Base-by-base conservation (phyloP, 2,329 filamentous ascomycete species). In the Seiridium unicorne region DNA sequence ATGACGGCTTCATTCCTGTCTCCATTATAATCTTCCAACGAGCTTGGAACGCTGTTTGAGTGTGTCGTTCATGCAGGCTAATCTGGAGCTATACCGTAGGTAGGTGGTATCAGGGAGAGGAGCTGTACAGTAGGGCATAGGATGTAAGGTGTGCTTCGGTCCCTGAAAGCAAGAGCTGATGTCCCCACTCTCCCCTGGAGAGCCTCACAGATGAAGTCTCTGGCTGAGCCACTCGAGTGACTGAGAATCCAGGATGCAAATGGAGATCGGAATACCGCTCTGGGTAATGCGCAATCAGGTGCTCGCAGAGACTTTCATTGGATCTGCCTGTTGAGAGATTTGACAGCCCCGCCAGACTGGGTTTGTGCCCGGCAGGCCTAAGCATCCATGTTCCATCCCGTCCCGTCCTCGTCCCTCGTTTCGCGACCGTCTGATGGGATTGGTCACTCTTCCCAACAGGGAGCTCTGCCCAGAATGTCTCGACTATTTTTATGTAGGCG, bases 281-380 rank as follows among this genome's bases (percentile, higher is more conserved):
- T 55, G 51, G 51, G 51, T 35, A 55, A 55, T 44, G 35, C 51
- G 51, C 18, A 11, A 26, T 36, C 18, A 32, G 18, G 47, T 26
- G 32, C n/a, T 51, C 9, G 35, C 7, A 36, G 13, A 35, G 18
- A 35, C 36, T 42, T 26, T 9, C 26, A 26, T 11, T 55, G 34
- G 49, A 55, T 44, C 40, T 55, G 51, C n/a, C 26, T 55, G 42
- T 31, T 26, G 18, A 8, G 51, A 55, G 51, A 55, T 55, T 55
- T 55, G 51, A 55, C 51, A 55, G 40, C 26, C 51, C 51, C 51
- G 51, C 51, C 18, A 31, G 36, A 31, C 51, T 44, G 40, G 51
- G 51, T 31, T 48, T n/a, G 40, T 32, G 36, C 36, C 38, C 26
- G 36, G 36, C 36, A 38, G 10, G 13, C 26, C 51, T 44, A 11